A percentile compares a stretch with the other conserved stretches of the same genome.
Evolutionary conservation across 805 yeast species (phyloP).

Genomic region (Pichia heedii): DNA sequence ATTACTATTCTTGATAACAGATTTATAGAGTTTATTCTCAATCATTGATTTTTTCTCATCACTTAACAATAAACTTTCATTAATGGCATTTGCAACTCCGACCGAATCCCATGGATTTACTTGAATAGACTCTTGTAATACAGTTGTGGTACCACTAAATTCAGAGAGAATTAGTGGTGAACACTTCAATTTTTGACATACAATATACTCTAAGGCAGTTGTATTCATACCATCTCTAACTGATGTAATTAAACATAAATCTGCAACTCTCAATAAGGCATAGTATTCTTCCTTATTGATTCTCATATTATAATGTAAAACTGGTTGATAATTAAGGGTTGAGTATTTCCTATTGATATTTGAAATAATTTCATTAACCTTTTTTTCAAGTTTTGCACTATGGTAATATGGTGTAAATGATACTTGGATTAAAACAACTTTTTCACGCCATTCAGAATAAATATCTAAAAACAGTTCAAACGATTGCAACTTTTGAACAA

Average conservation of each 20-base stretch:
- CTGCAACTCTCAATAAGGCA: conserved; percentile 83
- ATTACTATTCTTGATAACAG: conserved; percentile 62
- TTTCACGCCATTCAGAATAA: conserved; percentile 83
- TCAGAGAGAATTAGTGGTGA: conserved; percentile 84
- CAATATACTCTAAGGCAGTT: conserved; percentile 84
- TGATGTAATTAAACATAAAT: conserved; percentile 79
- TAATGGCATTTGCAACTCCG: conserved; percentile 79
- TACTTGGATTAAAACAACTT: conserved; percentile 85
- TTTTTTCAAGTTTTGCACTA: conserved; percentile 61
- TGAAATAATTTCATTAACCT: conserved; percentile 73
- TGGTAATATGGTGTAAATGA: conserved; percentile 67
- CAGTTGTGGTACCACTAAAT: conserved; percentile 81
- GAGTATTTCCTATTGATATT: conserved; percentile 84
- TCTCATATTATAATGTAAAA: conserved; percentile 86
- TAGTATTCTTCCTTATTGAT: conserved; percentile 81
- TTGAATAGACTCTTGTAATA: conserved; percentile 61
- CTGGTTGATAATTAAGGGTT: conserved; percentile 72
- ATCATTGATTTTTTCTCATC: conserved; percentile 34
- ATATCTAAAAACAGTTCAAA: conserved; percentile 78
- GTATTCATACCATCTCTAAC: conserved; percentile 96
- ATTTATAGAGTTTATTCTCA: conserved; percentile 48
- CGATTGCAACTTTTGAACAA: conserved; percentile 85
- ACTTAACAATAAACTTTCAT: conserved; percentile 54
- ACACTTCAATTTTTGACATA: conserved; percentile 66
- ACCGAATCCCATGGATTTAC: conserved; percentile 98